These are phyloP conservation scores for Coemansia javaensis DNA, from an alignment of 192 early-diverging fungal genomes.

Conservation along the genomic window DNA sequence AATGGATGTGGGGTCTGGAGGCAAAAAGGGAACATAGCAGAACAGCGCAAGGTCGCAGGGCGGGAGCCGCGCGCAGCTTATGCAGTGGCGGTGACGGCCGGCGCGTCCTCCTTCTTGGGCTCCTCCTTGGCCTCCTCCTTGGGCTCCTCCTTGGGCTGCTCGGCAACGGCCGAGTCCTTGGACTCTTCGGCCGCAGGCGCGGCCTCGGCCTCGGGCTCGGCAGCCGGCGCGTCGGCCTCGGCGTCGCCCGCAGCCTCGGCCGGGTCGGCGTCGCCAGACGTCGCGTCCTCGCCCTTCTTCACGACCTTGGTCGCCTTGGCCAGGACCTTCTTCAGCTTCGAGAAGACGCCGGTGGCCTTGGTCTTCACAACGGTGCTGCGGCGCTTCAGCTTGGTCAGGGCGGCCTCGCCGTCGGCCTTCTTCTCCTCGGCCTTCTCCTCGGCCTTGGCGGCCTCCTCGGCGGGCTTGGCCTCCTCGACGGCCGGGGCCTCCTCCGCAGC, in stretches of 20 bases:
- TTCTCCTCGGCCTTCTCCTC: slow-evolving; percentile 9
- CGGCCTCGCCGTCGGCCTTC: slow-evolving; percentile 15
- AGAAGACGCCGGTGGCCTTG: slow-evolving; percentile 43
- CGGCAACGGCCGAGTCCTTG: slow-evolving; percentile 5
- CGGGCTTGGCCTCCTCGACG: slow-evolving; percentile 15
- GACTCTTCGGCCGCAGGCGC: slow-evolving; percentile 5
- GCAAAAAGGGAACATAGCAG: not conserved
- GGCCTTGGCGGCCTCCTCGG: slow-evolving; percentile 9
- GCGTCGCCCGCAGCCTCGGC: slow-evolving; percentile 1
- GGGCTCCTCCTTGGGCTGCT: slow-evolving; percentile 17
- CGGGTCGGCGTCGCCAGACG: slow-evolving; percentile 12
- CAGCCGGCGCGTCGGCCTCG: slow-evolving; percentile 1
- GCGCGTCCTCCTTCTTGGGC: slow-evolving; percentile 17
- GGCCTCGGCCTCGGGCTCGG: slow-evolving; percentile 14
- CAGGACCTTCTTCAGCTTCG: slow-evolving; percentile 37
- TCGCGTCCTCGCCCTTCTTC: slow-evolving; percentile 18
- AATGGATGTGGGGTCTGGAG: not conserved
- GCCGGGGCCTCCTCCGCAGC: slow-evolving; percentile 10
- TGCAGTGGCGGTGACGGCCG: slow-evolving; percentile 41
- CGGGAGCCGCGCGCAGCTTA: slow-evolving; percentile 4
- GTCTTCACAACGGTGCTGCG: slow-evolving; percentile 36
- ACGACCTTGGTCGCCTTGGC: slow-evolving; percentile 31
- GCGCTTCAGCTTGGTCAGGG: slow-evolving; percentile 43
- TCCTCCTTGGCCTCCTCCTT: too few relatives aligned
- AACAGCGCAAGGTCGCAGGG: not conserved